Percentiles rank a stretch among this genome's conserved stretches.
Evolutionary conservation across 139 green algal genomes (phyloP).

Genomic region (Yamagishiella unicocca): DNA sequence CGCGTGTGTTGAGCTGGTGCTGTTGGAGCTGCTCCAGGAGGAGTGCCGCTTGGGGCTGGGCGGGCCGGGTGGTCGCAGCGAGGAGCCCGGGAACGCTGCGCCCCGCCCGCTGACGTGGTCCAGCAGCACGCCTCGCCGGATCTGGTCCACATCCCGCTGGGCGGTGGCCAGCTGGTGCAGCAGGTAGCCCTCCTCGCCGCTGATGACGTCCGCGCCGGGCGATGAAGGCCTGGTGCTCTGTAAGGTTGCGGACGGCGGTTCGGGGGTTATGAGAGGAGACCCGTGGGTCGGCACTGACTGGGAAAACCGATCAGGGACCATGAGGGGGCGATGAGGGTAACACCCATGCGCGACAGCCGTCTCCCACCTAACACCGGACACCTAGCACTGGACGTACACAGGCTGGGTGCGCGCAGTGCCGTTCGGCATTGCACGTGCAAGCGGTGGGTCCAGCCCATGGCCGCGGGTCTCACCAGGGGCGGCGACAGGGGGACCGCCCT

Average conservation of each 20-base stretch:
- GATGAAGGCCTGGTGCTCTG: too few species aligned
- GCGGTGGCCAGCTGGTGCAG: slow-evolving; percentile 28
- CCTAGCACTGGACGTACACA: too few species aligned
- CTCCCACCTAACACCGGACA: too few species aligned
- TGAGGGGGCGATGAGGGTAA: too few species aligned
- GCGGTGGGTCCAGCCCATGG: too few species aligned
- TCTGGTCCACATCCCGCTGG: slow-evolving; percentile 26
- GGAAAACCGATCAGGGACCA: too few species aligned
- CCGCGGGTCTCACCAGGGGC: background rate
- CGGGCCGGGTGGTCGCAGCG: background rate
- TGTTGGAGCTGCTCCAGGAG: slow-evolving; percentile 22
- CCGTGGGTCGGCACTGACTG: too few species aligned
- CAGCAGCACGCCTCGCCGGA: background rate
- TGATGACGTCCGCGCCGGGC: background rate
- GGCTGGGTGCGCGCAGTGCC: too few species aligned
- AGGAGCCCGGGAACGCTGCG: background rate
- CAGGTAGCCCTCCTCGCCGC: background rate
- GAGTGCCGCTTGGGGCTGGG: background rate
- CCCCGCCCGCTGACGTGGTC: background rate
- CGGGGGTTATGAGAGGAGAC: too few species aligned
- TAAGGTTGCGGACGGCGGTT: too few species aligned
- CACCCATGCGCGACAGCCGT: too few species aligned
- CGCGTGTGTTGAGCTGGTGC: background rate
- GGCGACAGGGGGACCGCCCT: background rate
- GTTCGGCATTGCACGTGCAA: too few species aligned